Percentiles rank a stretch among this genome's conserved stretches.
Conservation (phyloP, 306 rosid genomes). For the Cicer judaicum region DNA sequence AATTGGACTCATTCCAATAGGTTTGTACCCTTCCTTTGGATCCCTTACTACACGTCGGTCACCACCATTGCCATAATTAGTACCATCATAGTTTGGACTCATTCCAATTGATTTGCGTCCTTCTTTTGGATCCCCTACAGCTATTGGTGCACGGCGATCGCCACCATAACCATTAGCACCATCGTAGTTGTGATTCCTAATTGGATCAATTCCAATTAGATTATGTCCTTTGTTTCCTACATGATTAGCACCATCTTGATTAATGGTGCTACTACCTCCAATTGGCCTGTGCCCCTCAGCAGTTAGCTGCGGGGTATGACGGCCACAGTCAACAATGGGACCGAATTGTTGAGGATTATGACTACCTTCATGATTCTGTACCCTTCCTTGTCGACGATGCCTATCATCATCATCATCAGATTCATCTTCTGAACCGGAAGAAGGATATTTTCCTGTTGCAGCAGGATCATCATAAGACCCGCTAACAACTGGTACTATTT, state of each 20-base stretch:
- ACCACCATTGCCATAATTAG: neutral
- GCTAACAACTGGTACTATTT: slow-evolving; percentile 31
- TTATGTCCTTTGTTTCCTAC: slow-evolving; percentile 32
- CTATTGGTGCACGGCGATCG: slow-evolving; percentile 15
- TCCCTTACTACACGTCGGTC: no score
- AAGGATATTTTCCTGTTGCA: slow-evolving; percentile 31
- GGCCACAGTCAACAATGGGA: neutral
- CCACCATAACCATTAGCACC: neutral
- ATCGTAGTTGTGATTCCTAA: neutral
- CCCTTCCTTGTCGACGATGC: neutral
- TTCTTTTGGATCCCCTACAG: neutral
- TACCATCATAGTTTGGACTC: neutral
- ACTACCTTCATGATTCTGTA: slow-evolving; percentile 42
- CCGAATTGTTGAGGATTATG: slow-evolving; percentile 28
- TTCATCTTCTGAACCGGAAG: slow-evolving; percentile 34
- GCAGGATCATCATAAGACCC: slow-evolving; percentile 7
- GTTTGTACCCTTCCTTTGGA: no score
- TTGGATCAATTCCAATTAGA: slow-evolving; percentile 38
- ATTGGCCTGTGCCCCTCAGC: neutral
- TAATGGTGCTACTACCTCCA: no score
- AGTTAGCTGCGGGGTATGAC: slow-evolving; percentile 21
- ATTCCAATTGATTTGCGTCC: slow-evolving; percentile 35
- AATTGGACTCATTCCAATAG: no score
- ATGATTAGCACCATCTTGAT: neutral
- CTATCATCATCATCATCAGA: neutral